Evolutionary conservation across 2,329 filamentous ascomycete species (phyloP).

Genomic region (Aspergillus ibericus): DNA sequence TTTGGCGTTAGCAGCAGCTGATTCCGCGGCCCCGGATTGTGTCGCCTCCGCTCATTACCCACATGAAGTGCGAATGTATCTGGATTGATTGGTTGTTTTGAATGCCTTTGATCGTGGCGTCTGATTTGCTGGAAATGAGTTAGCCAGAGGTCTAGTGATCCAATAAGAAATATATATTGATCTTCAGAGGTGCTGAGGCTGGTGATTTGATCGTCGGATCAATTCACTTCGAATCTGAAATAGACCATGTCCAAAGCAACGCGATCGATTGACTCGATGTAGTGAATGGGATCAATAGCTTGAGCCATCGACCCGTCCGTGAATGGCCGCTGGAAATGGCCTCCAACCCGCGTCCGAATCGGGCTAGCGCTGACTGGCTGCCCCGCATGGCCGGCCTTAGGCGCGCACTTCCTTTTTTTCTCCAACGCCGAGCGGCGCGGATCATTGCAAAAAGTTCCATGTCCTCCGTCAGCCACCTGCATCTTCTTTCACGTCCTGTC

Average conservation of each 20-base stretch:
- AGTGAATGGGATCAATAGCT: neutral
- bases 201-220: neutral
- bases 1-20: constrained; percentile 8
- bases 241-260: neutral
- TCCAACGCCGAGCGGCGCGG: constrained; percentile 4
- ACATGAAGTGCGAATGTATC: constrained; percentile 16
- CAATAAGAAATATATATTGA: constrained; percentile 24
- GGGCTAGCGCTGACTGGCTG: constrained; percentile 6
- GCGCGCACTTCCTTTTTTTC: constrained; percentile 18
- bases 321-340: neutral
- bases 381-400: constrained; percentile 17
- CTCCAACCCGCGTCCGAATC: neutral
- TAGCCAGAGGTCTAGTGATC: constrained; percentile 11
- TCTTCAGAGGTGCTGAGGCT: neutral
- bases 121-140: constrained; percentile 11
- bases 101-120: constrained; percentile 1
- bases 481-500: neutral
- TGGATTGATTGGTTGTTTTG: constrained; percentile 13
- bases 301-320: neutral
- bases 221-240: neutral
- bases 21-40: constrained; percentile 14
- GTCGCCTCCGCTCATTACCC: constrained; percentile 23
- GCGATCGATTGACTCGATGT: neutral
- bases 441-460: constrained; percentile 6
- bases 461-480: neutral